A percentile compares a stretch with the other conserved stretches of the same genome.
Evolutionary conservation across 139 green algal species (phyloP).

Genomic region (Axilococcus clingmanii): DNA sequence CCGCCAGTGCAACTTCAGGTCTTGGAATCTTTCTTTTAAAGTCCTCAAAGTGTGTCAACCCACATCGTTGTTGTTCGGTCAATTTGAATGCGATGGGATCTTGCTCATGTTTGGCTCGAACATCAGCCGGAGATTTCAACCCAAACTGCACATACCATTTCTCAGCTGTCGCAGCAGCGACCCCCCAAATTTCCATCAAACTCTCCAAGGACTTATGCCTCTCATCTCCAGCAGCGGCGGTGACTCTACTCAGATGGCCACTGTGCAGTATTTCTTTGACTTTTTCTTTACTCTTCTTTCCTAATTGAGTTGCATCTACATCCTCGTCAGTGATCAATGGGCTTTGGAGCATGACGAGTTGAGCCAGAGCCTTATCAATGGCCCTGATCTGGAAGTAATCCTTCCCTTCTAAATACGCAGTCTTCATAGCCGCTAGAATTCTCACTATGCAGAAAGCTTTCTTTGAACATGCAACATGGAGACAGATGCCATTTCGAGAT

Average conservation of each 20-base stretch:
- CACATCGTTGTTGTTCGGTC: slow-evolving; percentile 7
- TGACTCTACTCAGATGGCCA: neutral
- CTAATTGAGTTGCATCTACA: slow-evolving; percentile 8
- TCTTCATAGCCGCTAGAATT: slow-evolving; percentile 24
- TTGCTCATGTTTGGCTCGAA: slow-evolving; percentile 9
- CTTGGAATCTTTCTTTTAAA: slow-evolving; percentile 17
- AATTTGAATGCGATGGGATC: too few species aligned
- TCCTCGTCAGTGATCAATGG: slow-evolving; percentile 20
- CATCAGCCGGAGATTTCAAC: slow-evolving; percentile 17
- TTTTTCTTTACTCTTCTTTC: slow-evolving; percentile 10
- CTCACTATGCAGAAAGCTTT: slow-evolving; percentile 40
- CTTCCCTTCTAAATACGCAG: slow-evolving; percentile 18
- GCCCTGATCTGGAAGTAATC: slow-evolving; percentile 48
- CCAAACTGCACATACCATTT: slow-evolving; percentile 17
- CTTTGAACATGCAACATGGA: slow-evolving; percentile 29
- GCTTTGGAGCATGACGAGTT: slow-evolving; percentile 4
- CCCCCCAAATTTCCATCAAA: slow-evolving; percentile 28
- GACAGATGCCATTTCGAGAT: slow-evolving; percentile 17
- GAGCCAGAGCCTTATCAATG: neutral
- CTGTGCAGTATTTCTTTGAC: slow-evolving; percentile 18
- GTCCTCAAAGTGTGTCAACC: slow-evolving; percentile 17
- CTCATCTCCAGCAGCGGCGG: neutral
- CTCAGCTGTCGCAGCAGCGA: slow-evolving; percentile 2
- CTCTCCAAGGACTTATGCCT: neutral
- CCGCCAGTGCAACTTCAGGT: slow-evolving; percentile 7